Percentiles rank a stretch among this genome's conserved stretches.
phyloP scores from a whole-genome alignment of 1,284 basidiomycete genomes.

The Cystobasidium slooffiae region DNA sequence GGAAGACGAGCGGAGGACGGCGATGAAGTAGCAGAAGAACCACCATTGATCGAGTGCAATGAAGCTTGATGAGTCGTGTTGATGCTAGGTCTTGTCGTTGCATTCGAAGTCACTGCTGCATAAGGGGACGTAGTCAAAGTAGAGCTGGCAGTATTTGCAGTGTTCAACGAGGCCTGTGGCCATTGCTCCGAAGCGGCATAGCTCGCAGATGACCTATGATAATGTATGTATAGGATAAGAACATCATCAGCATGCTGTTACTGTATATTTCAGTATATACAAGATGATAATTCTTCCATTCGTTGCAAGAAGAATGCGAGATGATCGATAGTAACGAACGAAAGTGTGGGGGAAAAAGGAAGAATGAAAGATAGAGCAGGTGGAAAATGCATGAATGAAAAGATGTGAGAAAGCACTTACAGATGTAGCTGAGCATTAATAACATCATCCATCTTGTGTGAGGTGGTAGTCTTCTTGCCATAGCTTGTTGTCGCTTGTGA shows the following conservation, averaged over 20 bases:
- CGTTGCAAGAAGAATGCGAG: too few species aligned
- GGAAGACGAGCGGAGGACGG: background rate
- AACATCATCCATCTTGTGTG: background rate
- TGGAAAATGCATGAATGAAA: background rate
- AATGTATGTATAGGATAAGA: too few species aligned
- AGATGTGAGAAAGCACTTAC: background rate
- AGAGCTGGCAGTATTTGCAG: slow-evolving; percentile 58
- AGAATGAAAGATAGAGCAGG: background rate
- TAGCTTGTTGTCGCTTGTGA: slow-evolving; percentile 60
- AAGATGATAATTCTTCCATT: too few species aligned
- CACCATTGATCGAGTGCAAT: background rate
- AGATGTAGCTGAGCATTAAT: background rate
- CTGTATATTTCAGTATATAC: too few species aligned
- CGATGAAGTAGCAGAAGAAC: background rate
- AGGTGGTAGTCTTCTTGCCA: background rate
- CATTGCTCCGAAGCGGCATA: too few species aligned
- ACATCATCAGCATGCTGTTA: too few species aligned
- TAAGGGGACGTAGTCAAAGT: slow-evolving; percentile 56
- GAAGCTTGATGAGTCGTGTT: background rate
- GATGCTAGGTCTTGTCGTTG: background rate
- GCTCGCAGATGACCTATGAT: too few species aligned
- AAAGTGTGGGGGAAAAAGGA: background rate
- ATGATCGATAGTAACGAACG: too few species aligned
- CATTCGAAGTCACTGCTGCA: background rate
- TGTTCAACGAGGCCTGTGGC: too few species aligned